Evolutionary conservation across 495 filamentous ascomycete genomes (phyloP).

Genomic region (Trichoderma reesei): DNA sequence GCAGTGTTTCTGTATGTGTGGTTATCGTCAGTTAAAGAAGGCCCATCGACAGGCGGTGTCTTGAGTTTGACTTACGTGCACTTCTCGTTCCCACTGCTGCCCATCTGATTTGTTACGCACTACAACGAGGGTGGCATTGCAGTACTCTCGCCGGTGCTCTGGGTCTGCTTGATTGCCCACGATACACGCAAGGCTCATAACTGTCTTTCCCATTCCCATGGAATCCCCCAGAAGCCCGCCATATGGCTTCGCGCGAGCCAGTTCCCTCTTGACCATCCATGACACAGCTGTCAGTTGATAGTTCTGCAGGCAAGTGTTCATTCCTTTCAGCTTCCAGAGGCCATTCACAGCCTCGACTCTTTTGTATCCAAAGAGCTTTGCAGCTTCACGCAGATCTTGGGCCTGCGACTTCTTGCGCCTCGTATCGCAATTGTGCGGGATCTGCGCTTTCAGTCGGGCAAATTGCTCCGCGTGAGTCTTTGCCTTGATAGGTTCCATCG

Average conservation of each 20-base stretch:
- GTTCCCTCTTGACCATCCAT: constrained; percentile 50
- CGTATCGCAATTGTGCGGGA: not conserved
- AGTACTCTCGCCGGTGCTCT: constrained; percentile 12
- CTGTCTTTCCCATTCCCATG: constrained; percentile 59
- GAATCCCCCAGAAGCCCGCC: constrained; percentile 50
- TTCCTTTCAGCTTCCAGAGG: constrained; percentile 19
- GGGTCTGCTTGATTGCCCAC: constrained; percentile 28
- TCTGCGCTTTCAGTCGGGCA: not conserved
- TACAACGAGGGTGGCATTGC: constrained; percentile 35
- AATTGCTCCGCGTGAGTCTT: constrained; percentile 5
- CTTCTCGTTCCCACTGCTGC: constrained; percentile 47
- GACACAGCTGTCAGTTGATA: constrained; percentile 47
- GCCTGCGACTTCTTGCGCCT: not conserved
- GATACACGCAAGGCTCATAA: constrained; percentile 43
- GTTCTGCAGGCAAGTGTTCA: constrained; percentile 36
- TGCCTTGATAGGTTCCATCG: not conserved
- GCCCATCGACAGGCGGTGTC: no score
- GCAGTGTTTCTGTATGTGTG: constrained; percentile 17
- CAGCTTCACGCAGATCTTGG: not conserved
- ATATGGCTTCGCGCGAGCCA: constrained; percentile 24
- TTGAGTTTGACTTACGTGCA: constrained; percentile 30
- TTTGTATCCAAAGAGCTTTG: not conserved
- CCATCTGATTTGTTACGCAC: constrained; percentile 43
- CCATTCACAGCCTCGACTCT: not conserved
- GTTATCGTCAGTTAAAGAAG: no score